Evolutionary conservation across 2,329 filamentous ascomycete species (phyloP).

Genomic region (Fusarium zealandicum): DNA sequence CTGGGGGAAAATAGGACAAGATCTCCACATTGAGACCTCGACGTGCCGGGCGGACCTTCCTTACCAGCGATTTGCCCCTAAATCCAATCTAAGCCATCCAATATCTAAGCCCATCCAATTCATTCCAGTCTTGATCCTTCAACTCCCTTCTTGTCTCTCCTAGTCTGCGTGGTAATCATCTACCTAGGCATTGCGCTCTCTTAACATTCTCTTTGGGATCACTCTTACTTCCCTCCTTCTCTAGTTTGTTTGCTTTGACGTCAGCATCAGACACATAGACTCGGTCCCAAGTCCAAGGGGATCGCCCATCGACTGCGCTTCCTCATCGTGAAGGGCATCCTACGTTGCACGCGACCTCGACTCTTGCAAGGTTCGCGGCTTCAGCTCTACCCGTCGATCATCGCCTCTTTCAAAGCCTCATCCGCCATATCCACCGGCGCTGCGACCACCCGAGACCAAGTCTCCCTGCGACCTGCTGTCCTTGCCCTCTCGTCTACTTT

Average conservation of each 20-base stretch:
- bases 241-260: constrained; percentile 4
- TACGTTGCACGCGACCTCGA: constrained; percentile 33
- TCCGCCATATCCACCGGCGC: constrained; percentile 9
- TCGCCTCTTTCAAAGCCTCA: constrained; percentile 1
- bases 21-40: constrained; percentile 5
- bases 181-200: not conserved
- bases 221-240: constrained; percentile 3
- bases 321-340: constrained; percentile 23
- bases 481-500: constrained; percentile 2
- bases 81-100: constrained; percentile 36
- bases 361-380: constrained; percentile 20
- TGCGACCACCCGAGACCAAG: constrained; percentile 16
- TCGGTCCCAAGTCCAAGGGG: not conserved
- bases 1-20: constrained; percentile 9
- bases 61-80: constrained; percentile 20
- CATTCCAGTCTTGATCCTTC: constrained; percentile 28
- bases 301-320: not conserved
- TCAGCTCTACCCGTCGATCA: constrained; percentile 6
- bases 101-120: constrained; percentile 22
- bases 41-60: constrained; percentile 27
- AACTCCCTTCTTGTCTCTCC: constrained; percentile 27
- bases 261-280: constrained; percentile 20
- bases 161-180: constrained; percentile 2
- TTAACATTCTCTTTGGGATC: constrained; percentile 1
- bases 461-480: constrained; percentile 10